Conservation (phyloP, 1,284 basidiomycete genomes). For the Ustilago loliicola region DNA sequence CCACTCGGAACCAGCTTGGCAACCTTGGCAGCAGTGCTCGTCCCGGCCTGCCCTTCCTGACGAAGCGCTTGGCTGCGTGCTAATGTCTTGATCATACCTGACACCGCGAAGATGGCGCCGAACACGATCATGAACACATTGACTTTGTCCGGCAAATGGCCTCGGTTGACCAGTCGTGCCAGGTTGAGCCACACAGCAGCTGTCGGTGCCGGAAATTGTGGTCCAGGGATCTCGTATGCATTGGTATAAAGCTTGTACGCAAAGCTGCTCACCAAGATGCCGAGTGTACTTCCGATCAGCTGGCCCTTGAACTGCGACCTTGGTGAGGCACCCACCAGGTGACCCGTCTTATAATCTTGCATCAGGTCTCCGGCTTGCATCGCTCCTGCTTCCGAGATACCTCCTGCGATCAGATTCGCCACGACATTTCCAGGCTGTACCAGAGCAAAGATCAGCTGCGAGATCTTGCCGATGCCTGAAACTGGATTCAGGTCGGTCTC, state of each 20-base stretch:
- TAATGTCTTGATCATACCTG: constrained; percentile 76
- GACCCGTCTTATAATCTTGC: constrained; percentile 97
- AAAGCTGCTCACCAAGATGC: constrained; percentile 87
- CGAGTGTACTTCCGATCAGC: constrained; percentile 75
- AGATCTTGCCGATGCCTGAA: constrained; percentile 93
- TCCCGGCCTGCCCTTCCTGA: constrained; percentile 15
- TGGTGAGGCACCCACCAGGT: constrained; percentile 77
- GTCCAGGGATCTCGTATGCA: constrained; percentile 82
- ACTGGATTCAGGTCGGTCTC: constrained; percentile 72
- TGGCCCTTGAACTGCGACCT: constrained; percentile 71
- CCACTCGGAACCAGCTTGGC: constrained; percentile 53
- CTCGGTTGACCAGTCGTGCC: constrained; percentile 85
- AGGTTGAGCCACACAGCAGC: constrained; percentile 86
- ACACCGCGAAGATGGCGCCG: constrained; percentile 73
- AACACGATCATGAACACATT: constrained; percentile 84
- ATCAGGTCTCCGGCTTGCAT: constrained; percentile 97
- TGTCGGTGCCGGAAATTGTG: constrained; percentile 91
- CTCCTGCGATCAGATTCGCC: constrained; percentile 95
- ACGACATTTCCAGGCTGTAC: constrained; percentile 88
- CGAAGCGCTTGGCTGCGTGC: constrained; percentile 69
- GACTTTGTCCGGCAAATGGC: constrained; percentile 82
- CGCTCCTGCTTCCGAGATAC: constrained; percentile 94
- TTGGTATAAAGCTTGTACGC: constrained; percentile 88
- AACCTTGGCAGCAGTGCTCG: constrained; percentile 27
- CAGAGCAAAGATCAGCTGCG: constrained; percentile 92